Evolutionary conservation across 805 yeast species (phyloP).

Genomic region (Kuraishia ogatae): DNA sequence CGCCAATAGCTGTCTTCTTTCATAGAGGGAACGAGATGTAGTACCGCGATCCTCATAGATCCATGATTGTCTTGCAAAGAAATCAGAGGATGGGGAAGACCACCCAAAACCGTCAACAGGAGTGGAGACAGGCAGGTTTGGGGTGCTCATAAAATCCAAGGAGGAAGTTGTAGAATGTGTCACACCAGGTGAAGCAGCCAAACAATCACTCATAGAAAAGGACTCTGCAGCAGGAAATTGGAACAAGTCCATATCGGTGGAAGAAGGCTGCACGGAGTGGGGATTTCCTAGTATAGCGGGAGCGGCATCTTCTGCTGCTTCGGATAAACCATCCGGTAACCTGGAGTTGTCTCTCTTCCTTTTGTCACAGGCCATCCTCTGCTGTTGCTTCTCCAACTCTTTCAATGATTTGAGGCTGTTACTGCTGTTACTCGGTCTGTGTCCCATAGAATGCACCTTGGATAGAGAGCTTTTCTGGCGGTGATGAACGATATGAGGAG

Average conservation of each 20-base stretch:
- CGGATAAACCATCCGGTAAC: background rate
- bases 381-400: constrained; percentile 9
- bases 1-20: background rate
- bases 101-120: constrained; percentile 2
- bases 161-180: background rate
- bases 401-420: constrained; percentile 3
- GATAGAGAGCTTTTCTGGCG: constrained; percentile 1
- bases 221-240: background rate
- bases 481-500: constrained; percentile 5
- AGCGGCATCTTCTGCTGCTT: background rate
- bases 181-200: background rate
- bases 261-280: background rate
- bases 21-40: background rate
- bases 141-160: constrained; percentile 1
- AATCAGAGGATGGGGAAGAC: constrained; percentile 5
- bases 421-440: background rate
- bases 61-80: constrained; percentile 6
- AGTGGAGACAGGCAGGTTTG: background rate
- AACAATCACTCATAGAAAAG: background rate
- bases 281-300: background rate
- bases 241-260: background rate
- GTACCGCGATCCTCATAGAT: constrained; percentile 3
- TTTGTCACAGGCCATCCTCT: constrained; percentile 1
- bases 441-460: background rate
- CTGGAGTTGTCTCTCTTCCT: background rate